Evolutionary conservation across 129 eudicot genomes (phyloP), one percentile per base, ranked within the genome.

Genomic region (Lactuca sativa): DNA sequence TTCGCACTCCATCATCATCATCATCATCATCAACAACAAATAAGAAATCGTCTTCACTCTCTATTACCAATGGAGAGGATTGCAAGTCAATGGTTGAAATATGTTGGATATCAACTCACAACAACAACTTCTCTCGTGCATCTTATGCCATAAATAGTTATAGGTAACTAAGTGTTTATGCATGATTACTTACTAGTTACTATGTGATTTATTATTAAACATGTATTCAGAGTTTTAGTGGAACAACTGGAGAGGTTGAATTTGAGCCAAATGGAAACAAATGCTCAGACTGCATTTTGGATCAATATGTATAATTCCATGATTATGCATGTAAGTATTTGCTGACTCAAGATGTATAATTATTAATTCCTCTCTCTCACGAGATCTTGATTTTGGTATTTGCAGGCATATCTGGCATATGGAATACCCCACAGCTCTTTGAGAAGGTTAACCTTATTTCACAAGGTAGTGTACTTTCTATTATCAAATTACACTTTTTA

Each of bases 391-490:
- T 58, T 76, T 72, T 32, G 62, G 14, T 51, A 14, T 30, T 30
- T 83, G 69, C 70, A 91, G 97, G 97, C 97, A 63, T 85, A 87
- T 81, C 73, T 91, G 68, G 95, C 97, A 34, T 91, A 86, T 70
- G 97, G 95, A 48, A 83, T 91, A 73, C 95, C 97, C 51, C 88
- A 80, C 67, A 85, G 76, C 80, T 91, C 95, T 76, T 74, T 91
- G 76, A 91, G 95, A 83, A 77, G 97, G 84, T 67, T 88, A 73
- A 85, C 92, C 52, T 82, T 91, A 88, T 91, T 91, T 83, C 95
- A 88, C 85, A 91, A 91, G 95, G 97, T 87, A 88, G 74, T 77
- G 79, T 59, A 43, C 64, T 66, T 69, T 77, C 71, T 64, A 2
- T 36, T 4, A 4, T 36, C 40, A 36, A 36, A 41, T 54, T 70